Conservation (phyloP, 1,284 basidiomycete species). For the Boletus semigastroideus region DNA sequence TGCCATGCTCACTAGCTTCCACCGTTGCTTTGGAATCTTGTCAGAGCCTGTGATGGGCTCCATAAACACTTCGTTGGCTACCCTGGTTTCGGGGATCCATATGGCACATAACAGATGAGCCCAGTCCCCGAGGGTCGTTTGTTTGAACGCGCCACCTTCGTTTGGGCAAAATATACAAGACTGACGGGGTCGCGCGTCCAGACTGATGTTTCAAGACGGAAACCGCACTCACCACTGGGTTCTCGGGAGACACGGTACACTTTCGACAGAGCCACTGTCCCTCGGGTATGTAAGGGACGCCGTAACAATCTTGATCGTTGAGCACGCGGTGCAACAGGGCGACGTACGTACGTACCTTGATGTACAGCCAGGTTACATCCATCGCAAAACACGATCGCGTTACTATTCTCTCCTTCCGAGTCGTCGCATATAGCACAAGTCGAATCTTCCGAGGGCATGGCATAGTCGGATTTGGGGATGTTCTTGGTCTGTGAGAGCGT, state of each 20-base stretch:
- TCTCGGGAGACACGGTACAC: conserved; percentile 97
- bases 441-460: conserved; percentile 88
- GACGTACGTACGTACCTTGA: conserved; percentile 68
- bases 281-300: conserved; percentile 98
- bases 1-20: conserved; percentile 78
- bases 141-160: conserved; percentile 98
- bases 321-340: conserved; percentile 4
- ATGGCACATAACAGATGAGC: conserved; percentile 96
- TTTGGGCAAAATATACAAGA: conserved; percentile 94
- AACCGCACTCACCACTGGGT: conserved; percentile 74
- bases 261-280: conserved; percentile 99
- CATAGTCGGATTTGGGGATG: conserved; percentile 81
- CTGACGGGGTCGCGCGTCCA: conserved; percentile 38
- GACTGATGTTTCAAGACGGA: not conserved
- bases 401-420: conserved; percentile 97
- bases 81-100: conserved; percentile 95
- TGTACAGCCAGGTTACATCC: conserved; percentile 99
- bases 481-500: conserved; percentile 71
- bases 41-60: conserved; percentile 95
- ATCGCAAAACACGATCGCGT: conserved; percentile 99
- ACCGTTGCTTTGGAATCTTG: conserved; percentile 85
- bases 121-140: conserved; percentile 93
- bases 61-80: conserved; percentile 97
- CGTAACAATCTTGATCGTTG: conserved; percentile 83
- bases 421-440: conserved; percentile 98